phyloP scores from a whole-genome alignment of 257 asterid genomes.

The Solanum appendiculatum region DNA sequence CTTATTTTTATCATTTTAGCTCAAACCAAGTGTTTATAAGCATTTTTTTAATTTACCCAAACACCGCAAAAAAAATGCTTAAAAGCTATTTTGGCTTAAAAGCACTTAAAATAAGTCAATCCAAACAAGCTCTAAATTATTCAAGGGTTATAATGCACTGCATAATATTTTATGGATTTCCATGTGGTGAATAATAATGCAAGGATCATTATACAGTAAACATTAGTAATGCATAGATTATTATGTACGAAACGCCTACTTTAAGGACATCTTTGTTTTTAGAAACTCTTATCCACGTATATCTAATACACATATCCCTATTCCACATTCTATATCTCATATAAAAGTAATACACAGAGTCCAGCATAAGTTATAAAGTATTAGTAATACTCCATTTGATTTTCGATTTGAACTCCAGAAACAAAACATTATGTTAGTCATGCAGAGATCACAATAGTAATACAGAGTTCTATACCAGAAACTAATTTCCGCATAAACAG shows the following conservation, averaged over 20 bases:
- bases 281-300: neutral
- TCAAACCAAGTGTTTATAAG: neutral
- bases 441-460: neutral
- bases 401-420: neutral
- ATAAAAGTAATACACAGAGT: neutral
- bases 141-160: neutral
- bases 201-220: neutral
- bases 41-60: neutral
- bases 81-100: neutral
- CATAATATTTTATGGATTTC: neutral
- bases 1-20: neutral
- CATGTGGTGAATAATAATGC: neutral
- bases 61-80: neutral
- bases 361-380: neutral
- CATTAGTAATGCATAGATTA: neutral
- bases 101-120: neutral
- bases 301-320: neutral
- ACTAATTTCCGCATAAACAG: neutral
- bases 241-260: neutral
- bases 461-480: neutral
- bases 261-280: neutral
- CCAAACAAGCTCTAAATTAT: neutral
- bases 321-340: neutral
- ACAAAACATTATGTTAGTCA: neutral
- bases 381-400: neutral